phyloP scores from a whole-genome alignment of 805 yeast species.

The Lipomyces orientalis region DNA sequence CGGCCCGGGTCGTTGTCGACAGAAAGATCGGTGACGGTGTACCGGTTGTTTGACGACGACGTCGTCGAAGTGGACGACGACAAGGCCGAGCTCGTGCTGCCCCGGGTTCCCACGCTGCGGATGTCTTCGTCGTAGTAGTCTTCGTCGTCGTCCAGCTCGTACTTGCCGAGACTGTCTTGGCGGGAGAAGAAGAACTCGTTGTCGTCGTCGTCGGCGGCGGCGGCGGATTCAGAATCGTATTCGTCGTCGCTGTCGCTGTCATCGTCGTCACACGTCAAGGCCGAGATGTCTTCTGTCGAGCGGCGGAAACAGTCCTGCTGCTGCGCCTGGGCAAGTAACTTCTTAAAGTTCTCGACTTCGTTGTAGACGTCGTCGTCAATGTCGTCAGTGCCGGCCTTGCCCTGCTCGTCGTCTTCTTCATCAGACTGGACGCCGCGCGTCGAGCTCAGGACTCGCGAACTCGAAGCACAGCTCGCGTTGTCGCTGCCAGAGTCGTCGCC shows the following conservation, averaged over 20 bases:
- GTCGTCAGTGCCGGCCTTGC: neutral
- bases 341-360: conserved; percentile 22
- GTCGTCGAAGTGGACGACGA: neutral
- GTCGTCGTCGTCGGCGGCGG: neutral
- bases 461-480: conserved; percentile 10
- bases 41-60: neutral
- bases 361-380: conserved; percentile 12
- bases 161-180: conserved; percentile 11
- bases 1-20: conserved; percentile 19
- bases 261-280: neutral
- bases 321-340: conserved; percentile 19
- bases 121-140: conserved; percentile 11
- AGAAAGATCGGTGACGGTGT: conserved; percentile 14
- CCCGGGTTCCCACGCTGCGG: neutral
- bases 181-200: neutral
- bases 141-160: conserved; percentile 6
- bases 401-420: conserved; percentile 1
- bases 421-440: conserved; percentile 21
- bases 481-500: conserved; percentile 15
- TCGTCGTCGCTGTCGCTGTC: conserved; percentile 7
- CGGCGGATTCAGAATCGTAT: neutral
- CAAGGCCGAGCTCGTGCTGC: neutral
- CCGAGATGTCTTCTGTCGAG: neutral
- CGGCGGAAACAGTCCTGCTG: conserved; percentile 7
- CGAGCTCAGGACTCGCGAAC: conserved; percentile 18